These are phyloP conservation scores for Saccharomycopsis selenospora DNA, from an alignment of 805 yeast species.

Conservation along the genomic window DNA sequence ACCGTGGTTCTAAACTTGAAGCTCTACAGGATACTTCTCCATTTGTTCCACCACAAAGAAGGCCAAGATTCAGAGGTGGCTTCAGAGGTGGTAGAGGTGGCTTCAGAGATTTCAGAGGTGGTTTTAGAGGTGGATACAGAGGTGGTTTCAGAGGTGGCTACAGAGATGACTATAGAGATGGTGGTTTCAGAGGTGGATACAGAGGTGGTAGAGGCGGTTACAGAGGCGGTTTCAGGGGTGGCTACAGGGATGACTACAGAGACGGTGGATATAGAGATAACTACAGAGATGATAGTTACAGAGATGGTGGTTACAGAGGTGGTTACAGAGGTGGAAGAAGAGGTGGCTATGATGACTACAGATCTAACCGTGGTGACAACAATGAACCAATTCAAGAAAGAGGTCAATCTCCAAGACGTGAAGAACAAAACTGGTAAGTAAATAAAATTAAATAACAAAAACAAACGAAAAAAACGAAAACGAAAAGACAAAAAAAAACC, in stretches of 20 bases:
- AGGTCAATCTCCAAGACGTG: constrained; percentile 18
- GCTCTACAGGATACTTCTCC: constrained; percentile 30
- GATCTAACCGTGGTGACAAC: constrained; percentile 13
- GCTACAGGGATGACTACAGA: constrained; percentile 8
- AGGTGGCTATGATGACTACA: constrained; percentile 14
- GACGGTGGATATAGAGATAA: constrained; percentile 15
- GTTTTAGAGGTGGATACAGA: constrained; percentile 26
- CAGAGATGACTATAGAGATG: constrained; percentile 29
- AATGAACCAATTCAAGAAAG: constrained; percentile 11
- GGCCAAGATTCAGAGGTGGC: constrained; percentile 1
- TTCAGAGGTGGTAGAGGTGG: constrained; percentile 22
- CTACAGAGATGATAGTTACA: constrained; percentile 10
- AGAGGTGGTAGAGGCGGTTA: constrained; percentile 48
- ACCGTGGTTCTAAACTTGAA: constrained; percentile 46
- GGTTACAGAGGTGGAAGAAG: constrained; percentile 8
- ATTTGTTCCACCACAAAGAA: constrained; percentile 26
- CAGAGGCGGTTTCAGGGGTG: constrained; percentile 13
- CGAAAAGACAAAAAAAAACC: too few species aligned
- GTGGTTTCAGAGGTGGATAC: constrained; percentile 46
- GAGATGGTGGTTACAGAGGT: constrained; percentile 12
- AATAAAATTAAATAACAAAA: too few species aligned
- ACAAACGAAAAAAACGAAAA: too few species aligned
- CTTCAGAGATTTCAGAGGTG: constrained; percentile 29
- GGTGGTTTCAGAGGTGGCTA: constrained; percentile 33
- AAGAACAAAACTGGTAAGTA: constrained; percentile 17